phyloP scores from a whole-genome alignment of 139 green algal genomes.

The Coelastrella sp. region DNA sequence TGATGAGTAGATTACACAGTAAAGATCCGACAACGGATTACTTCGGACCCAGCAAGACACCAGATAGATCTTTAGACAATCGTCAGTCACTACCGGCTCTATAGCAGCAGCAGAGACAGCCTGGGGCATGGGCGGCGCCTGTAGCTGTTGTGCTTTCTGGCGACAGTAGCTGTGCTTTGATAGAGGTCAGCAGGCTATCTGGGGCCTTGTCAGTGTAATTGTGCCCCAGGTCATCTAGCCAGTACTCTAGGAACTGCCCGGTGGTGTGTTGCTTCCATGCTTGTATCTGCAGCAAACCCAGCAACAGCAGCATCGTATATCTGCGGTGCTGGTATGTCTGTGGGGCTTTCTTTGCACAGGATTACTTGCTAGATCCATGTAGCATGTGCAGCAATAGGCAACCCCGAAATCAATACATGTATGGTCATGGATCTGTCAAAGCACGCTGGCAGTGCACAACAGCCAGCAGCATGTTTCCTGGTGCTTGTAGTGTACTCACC shows the following conservation, averaged over 20 bases:
- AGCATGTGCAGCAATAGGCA: too few species aligned
- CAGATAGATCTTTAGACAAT: too few species aligned
- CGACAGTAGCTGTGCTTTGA: neutral
- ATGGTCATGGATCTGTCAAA: neutral
- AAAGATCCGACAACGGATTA: neutral
- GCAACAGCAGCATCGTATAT: neutral
- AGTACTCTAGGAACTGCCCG: conserved; percentile 24
- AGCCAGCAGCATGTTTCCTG: neutral
- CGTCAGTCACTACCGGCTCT: too few species aligned
- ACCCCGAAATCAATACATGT: too few species aligned
- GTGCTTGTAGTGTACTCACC: neutral
- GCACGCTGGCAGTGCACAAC: neutral
- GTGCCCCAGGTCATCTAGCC: conserved; percentile 47
- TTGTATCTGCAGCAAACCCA: conserved; percentile 30
- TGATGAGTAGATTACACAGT: conserved; percentile 55
- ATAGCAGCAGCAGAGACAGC: neutral
- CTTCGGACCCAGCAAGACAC: too few species aligned
- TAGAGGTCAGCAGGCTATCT: conserved; percentile 19
- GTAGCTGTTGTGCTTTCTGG: neutral
- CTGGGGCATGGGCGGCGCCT: neutral
- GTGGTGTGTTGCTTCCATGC: conserved; percentile 29
- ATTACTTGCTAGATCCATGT: neutral
- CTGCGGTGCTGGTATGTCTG: neutral
- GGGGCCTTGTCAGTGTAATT: conserved; percentile 47
- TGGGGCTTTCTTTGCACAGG: neutral